These are phyloP conservation scores for Catharanthus roseus DNA, from an alignment of 257 asterid genomes.

Conservation along the genomic window DNA sequence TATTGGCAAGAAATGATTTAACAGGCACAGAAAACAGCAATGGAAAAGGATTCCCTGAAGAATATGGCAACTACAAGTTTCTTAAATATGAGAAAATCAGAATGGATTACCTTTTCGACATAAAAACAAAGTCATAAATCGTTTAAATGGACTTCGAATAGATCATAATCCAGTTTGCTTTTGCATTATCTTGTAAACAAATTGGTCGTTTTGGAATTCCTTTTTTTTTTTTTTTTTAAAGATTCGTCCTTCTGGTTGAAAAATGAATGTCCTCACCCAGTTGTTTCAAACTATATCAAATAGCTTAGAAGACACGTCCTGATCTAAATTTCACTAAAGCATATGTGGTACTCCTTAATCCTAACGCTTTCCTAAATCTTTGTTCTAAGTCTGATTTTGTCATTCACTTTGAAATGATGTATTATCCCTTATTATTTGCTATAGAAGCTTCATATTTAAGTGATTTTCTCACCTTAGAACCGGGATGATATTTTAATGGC, in stretches of 20 bases:
- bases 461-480: constrained; percentile 19
- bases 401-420: neutral
- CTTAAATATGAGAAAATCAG: neutral
- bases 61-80: neutral
- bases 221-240: too few relatives aligned
- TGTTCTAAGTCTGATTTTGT: neutral
- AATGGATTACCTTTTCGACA: neutral
- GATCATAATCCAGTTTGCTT: neutral
- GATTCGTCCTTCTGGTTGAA: neutral
- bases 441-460: neutral
- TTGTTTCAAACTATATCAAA: neutral
- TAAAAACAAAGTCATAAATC: neutral
- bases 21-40: neutral
- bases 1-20: neutral
- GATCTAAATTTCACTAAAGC: neutral
- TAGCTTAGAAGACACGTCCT: neutral
- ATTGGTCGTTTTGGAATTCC: neutral
- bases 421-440: neutral
- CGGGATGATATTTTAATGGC: constrained; percentile 11
- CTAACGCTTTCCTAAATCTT: neutral
- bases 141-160: neutral
- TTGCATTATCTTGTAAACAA: neutral
- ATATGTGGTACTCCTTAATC: neutral
- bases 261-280: neutral
- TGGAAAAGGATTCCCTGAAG: neutral